phyloP scores from a whole-genome alignment of 305 asterid species.

The Plantago coronopus region DNA sequence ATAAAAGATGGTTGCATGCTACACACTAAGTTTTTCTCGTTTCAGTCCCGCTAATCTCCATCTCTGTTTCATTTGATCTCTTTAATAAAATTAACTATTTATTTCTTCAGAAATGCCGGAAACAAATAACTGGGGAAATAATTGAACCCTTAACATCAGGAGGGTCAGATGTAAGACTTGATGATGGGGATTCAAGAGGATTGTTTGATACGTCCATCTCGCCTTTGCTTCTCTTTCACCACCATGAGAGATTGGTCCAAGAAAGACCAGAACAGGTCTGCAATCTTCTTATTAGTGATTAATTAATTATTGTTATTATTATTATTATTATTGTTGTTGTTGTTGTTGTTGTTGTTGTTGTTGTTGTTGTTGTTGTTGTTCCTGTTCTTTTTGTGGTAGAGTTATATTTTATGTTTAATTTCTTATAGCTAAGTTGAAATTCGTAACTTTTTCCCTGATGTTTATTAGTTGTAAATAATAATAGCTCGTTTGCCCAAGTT shows the following conservation, averaged over 20 bases:
- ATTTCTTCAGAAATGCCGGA: slow-evolving; percentile 57
- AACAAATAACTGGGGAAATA: slow-evolving; percentile 37
- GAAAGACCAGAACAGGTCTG: slow-evolving; percentile 60
- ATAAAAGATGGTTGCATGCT: slow-evolving; percentile 4
- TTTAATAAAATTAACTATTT: too few species aligned
- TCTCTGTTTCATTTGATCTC: neutral
- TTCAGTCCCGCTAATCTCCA: slow-evolving; percentile 8
- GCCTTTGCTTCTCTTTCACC: slow-evolving; percentile 69
- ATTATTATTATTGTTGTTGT: too few species aligned
- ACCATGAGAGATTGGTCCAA: slow-evolving; percentile 65
- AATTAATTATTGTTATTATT: too few species aligned
- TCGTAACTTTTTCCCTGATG: neutral
- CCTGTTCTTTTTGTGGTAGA: too few species aligned
- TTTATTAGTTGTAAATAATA: too few species aligned
- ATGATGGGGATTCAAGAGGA: slow-evolving; percentile 33
- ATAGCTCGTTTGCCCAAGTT: too few species aligned
- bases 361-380: too few species aligned
- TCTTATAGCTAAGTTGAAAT: slow-evolving; percentile 9
- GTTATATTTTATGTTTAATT: too few species aligned
- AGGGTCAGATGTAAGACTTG: slow-evolving; percentile 51
- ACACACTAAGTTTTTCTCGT: neutral
- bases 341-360: too few species aligned
- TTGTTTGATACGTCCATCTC: slow-evolving; percentile 52
- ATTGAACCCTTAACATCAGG: slow-evolving; percentile 23
- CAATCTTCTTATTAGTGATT: slow-evolving; percentile 21